Base-by-base conservation (phyloP, 2,329 filamentous ascomycete species). In the Cryphonectria nitschkei region DNA sequence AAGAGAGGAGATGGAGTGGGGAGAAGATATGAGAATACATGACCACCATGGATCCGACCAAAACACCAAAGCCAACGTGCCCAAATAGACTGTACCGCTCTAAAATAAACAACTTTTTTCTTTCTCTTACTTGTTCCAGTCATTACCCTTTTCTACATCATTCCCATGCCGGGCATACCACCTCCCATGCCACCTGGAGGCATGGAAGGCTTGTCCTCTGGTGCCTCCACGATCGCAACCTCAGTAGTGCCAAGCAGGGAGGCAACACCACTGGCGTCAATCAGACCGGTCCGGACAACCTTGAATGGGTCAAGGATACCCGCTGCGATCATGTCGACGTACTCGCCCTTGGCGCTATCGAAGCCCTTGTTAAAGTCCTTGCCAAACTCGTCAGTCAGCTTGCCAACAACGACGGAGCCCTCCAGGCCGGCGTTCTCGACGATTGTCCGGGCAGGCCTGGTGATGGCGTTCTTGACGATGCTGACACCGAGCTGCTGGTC, bases 271-370 rank as follows among this genome's bases (percentile, higher is more conserved):
- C 92, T 95, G 77, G 96, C 96, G 78, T 99, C 96, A 79, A 95
- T 89, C 72, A 99, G 91, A 79, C 94, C 95, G 74, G 96, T 99
- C 79, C 96, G 94, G 80, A 99, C 96, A 77, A 99, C 96, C 93
- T 99, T 99, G 88, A 99, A 93, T 75, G 96, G 96, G 82, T 99
- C 96, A 72, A 99, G 92, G 82, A 99, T 99, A 92, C 96, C 96
- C 76, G 94, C 90, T 74, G 89, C 82, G 80, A 99, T 98, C 96
- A 99, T 98, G 87, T 99, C 95, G 76, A 98, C 94, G 85, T 97
- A 99, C 87, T 98, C 93, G 83, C 95, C 94, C 88, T 95, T 97
- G 81, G 94, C 86, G 85, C 93, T 96, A 89, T 99, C 94, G 86
- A 94, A 99, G 75, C 96, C 96, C 87, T 92, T 96, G 93, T 98